Conservation (phyloP, 345 rosid species). For the Aquilaria yunnanensis region DNA sequence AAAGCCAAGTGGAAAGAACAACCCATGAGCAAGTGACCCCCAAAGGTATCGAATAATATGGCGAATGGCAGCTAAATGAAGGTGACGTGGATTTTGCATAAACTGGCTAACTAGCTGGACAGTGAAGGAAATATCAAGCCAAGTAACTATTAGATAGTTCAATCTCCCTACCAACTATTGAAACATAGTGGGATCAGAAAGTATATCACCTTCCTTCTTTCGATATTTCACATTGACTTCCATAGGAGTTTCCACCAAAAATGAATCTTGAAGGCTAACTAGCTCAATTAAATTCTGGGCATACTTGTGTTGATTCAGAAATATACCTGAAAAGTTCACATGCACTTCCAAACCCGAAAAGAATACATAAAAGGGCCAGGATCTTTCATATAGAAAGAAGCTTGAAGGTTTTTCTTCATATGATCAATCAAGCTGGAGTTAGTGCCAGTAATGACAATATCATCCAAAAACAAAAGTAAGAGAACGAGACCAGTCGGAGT, state of each 20-base stretch:
- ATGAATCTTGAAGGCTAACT: neutral
- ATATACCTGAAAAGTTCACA: neutral
- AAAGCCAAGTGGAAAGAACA: neutral
- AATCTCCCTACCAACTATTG: no score
- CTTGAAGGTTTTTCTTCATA: neutral
- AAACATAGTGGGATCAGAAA: no score
- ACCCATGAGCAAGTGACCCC: neutral
- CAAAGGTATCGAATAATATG: constrained; percentile 3
- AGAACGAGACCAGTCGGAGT: neutral
- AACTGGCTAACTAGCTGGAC: constrained; percentile 10
- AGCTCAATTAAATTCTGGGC: no score
- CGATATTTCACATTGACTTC: neutral
- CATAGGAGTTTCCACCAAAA: constrained; percentile 3
- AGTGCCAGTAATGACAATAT: neutral
- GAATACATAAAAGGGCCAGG: neutral
- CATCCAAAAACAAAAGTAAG: neutral
- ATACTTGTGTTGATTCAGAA: constrained; percentile 4
- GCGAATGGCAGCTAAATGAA: neutral
- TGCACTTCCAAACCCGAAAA: neutral
- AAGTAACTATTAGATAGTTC: no score
- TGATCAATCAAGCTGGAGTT: neutral
- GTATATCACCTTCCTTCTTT: neutral
- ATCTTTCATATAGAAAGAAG: constrained; percentile 5
- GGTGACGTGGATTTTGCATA: neutral
- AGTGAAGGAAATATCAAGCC: neutral